Conservation (phyloP, 2,329 filamentous ascomycete genomes). For the Colletotrichum australisinense region DNA sequence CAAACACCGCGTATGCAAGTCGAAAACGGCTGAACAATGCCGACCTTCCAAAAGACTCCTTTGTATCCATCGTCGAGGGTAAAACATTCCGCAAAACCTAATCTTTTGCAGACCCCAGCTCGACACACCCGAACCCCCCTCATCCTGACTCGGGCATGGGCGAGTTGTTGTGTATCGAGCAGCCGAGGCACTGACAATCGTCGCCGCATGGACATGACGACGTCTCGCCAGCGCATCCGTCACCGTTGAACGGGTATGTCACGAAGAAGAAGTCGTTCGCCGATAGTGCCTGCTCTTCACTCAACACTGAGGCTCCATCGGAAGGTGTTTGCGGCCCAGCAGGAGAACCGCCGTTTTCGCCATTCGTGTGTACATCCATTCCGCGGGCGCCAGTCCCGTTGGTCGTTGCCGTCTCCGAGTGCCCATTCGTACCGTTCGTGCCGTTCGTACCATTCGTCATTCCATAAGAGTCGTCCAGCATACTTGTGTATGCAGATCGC, state of each 20-base stretch:
- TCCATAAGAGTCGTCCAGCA: conserved; percentile 49
- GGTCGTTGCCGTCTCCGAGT: conserved; percentile 6
- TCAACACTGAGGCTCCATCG: conserved; percentile 54
- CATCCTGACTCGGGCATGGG: conserved; percentile 13
- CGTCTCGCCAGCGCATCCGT: conserved; percentile 60
- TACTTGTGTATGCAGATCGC: conserved; percentile 58
- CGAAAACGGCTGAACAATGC: conserved; percentile 5
- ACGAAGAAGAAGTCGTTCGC: conserved; percentile 71
- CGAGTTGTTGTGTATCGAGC: conserved; percentile 60
- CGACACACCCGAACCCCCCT: not conserved
- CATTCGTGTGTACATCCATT: conserved; percentile 8
- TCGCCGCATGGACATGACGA: conserved; percentile 68
- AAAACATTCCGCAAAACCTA: not conserved
- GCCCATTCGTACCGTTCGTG: conserved; percentile 35
- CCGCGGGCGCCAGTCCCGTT: conserved; percentile 22
- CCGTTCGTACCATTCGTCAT: conserved; percentile 40
- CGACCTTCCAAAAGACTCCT: conserved; percentile 4
- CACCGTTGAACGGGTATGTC: conserved; percentile 59
- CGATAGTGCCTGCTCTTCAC: conserved; percentile 63
- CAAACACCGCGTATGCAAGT: conserved; percentile 22
- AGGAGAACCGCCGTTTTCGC: conserved; percentile 44
- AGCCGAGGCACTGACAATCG: conserved; percentile 69
- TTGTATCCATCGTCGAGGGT: not conserved
- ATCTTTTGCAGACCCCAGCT: not conserved
- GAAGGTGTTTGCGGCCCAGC: conserved; percentile 58